Evolutionary conservation across 139 green algal genomes (phyloP).

Genomic region (Monoraphidium neglectum): DNA sequence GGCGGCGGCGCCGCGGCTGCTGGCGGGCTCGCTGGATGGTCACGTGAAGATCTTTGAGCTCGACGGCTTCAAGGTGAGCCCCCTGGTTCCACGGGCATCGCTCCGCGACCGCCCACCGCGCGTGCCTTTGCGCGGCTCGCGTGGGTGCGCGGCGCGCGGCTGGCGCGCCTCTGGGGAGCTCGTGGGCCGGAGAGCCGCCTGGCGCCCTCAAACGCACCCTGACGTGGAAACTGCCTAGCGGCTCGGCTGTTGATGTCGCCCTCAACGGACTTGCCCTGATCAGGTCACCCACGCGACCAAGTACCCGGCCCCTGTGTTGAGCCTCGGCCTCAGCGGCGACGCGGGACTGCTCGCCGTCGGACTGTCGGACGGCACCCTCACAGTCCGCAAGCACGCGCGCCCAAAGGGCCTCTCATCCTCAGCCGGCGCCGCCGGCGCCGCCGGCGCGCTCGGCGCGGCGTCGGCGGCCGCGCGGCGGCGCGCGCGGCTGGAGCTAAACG

Average conservation of each 20-base stretch:
- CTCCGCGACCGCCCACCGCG: too few relatives aligned
- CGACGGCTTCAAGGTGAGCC: slow-evolving; percentile 79
- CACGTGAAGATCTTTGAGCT: slow-evolving; percentile 95
- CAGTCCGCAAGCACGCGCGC: slow-evolving; percentile 55
- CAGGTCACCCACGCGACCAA: slow-evolving; percentile 73
- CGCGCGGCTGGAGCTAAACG: slow-evolving; percentile 49
- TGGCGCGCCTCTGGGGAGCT: too few relatives aligned
- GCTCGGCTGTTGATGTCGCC: too few relatives aligned
- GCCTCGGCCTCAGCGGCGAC: slow-evolving; percentile 74
- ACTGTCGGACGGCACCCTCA: slow-evolving; percentile 82
- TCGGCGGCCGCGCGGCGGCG: background rate
- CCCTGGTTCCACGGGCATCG: too few relatives aligned
- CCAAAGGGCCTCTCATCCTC: too few relatives aligned
- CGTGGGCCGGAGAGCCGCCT: too few relatives aligned
- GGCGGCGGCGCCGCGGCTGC: slow-evolving; percentile 70
- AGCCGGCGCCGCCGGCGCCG: background rate
- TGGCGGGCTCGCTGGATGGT: slow-evolving; percentile 90
- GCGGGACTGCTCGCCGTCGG: slow-evolving; percentile 83
- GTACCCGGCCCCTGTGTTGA: slow-evolving; percentile 81
- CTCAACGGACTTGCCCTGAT: too few relatives aligned
- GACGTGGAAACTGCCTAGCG: slow-evolving; percentile 28
- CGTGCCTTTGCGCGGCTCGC: too few relatives aligned
- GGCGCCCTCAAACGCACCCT: too few relatives aligned
- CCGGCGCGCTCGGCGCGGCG: background rate
- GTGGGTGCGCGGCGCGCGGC: too few relatives aligned